A percentile compares a stretch with the other conserved stretches of the same genome.
Conservation (phyloP, 2,329 filamentous ascomycete genomes). For the Calonectria pseudoreteaudii region DNA sequence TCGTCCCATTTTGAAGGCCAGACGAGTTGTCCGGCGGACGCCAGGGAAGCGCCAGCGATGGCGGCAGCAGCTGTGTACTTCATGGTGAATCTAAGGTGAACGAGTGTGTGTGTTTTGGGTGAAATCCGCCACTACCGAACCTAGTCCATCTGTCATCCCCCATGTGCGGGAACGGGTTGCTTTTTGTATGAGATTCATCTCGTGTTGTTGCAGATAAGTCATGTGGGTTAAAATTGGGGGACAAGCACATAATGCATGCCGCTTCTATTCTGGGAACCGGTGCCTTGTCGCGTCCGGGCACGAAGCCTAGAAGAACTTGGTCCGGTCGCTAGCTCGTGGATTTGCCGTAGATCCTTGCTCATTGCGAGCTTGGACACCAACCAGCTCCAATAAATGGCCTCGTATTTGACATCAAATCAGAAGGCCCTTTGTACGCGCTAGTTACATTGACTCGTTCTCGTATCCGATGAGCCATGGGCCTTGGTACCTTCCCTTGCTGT, state of each 20-base stretch:
- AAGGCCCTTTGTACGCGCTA: conserved; percentile 1
- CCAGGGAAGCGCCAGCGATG: background rate
- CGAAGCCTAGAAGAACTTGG: background rate
- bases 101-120: background rate
- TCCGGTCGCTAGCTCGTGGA: background rate
- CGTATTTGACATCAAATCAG: background rate
- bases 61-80: background rate
- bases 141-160: background rate
- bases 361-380: background rate
- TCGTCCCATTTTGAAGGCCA: conserved; percentile 20
- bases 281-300: background rate
- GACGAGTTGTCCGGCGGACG: background rate
- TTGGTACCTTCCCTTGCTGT: background rate
- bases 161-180: background rate
- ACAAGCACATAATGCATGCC: background rate
- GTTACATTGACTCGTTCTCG: background rate
- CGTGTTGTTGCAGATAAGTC: background rate
- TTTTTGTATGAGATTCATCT: background rate
- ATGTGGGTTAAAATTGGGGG: background rate
- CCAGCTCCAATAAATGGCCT: background rate
- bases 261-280: background rate
- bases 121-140: background rate
- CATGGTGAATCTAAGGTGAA: background rate
- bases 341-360: background rate
- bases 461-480: background rate